Evolutionary conservation across 2,329 filamentous ascomycete species (phyloP).

Genomic region (Macrophomina phaseolina): DNA sequence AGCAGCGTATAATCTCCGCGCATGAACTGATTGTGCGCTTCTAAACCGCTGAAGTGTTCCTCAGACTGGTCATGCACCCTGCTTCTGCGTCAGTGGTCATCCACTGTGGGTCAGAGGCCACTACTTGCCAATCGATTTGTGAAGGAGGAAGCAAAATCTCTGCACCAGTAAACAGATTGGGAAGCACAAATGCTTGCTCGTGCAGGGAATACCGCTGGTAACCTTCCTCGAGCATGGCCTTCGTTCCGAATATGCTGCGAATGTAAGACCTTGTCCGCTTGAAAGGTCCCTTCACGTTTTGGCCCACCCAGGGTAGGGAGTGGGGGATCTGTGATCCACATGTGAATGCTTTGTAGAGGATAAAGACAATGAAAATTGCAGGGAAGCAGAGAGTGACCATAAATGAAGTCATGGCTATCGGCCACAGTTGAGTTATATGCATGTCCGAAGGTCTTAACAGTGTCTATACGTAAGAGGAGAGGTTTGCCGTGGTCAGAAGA

Average conservation of each 20-base stretch:
- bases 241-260: not conserved
- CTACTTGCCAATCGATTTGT: not conserved
- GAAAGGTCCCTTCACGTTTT: not conserved
- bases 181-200: not conserved
- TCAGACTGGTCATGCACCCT: conserved; percentile 23
- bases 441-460: too few species aligned
- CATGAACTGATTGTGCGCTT: conserved; percentile 25
- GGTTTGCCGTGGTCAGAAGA: too few species aligned
- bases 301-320: not conserved
- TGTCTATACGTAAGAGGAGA: too few species aligned
- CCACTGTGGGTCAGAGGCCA: not conserved
- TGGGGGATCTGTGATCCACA: not conserved
- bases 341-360: not conserved
- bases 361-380: not conserved
- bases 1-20: conserved; percentile 19
- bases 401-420: not conserved
- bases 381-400: not conserved
- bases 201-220: not conserved
- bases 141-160: not conserved
- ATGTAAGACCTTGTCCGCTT: not conserved
- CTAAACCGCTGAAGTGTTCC: conserved; percentile 8
- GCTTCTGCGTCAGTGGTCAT: not conserved
- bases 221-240: not conserved
- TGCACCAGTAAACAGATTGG: not conserved
- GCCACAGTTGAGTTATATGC: too few species aligned